Evolutionary conservation across 805 yeast species (phyloP), one percentile per base, ranked within the genome.

Genomic region (Candida piceae): DNA sequence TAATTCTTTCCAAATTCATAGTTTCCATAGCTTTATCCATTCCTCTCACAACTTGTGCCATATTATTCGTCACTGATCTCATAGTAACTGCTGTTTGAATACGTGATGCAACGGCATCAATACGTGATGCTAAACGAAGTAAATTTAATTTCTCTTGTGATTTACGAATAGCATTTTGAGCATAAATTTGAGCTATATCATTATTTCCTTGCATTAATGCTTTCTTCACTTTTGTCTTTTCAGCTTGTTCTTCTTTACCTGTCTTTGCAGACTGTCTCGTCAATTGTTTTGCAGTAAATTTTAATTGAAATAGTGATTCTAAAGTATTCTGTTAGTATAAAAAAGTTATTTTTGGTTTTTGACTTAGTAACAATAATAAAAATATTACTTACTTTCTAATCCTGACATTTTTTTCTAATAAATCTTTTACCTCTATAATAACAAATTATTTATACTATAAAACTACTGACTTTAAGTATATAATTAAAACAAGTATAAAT

Each of bases 61-160:
- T 93, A 50, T 88, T 89, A 2, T 89, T 88, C 0, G 96, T 86
- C 9, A 93, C 96, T 34, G 85, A 78, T 47, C 96, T 74, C 99
- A 93, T 93, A 0, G 97, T 90, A 6, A 93, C 97, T 0, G 98
- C 98, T 0, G 99, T 93, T 52, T 90, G 97, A 2, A 93, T 95
- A 41, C 98, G 66, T 4, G 94, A 82, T 0, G 97, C 95, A 17
- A 93, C 98, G 0, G 97, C 90, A 62, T 93, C 99, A 16, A 93
- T 85, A 40, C 97, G 66, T 0, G 96, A 85, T 0, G 96, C 83
- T 40, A 93, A 67, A 47, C 90, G 71, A 36, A 93, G 65, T 37
- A 93, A 63, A 55, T 84, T 90, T 36, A 90, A 68, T 44, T 90
- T 68, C 60, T 93, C 99, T 51, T 84, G 84, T 31, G 84, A 72